Conservation (phyloP, 2,329 filamentous ascomycete species). For the Chaetothyriales sp. region DNA sequence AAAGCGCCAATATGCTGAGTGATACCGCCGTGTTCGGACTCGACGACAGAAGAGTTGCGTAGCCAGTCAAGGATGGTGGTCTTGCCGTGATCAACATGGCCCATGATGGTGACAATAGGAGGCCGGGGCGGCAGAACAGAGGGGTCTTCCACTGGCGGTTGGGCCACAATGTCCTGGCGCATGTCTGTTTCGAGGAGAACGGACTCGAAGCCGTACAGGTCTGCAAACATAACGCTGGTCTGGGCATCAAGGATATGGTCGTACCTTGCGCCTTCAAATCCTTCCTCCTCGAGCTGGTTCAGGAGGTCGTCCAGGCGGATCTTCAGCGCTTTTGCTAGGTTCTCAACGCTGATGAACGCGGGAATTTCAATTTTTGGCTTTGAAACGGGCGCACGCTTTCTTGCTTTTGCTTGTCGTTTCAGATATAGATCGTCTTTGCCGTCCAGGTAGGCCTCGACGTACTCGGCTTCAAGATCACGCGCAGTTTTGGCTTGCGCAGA, state of each 20-base stretch:
- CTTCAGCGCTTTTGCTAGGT: constrained; percentile 60
- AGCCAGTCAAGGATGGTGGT: constrained; percentile 90
- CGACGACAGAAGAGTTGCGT: constrained; percentile 80
- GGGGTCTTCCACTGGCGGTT: constrained; percentile 52
- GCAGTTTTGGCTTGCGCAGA: neutral
- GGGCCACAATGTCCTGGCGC: constrained; percentile 53
- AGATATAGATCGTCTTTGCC: constrained; percentile 1
- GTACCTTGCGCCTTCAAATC: constrained; percentile 69
- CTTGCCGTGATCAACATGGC: constrained; percentile 96
- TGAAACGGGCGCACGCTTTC: constrained; percentile 29
- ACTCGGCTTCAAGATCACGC: neutral
- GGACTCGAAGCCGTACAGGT: constrained; percentile 86
- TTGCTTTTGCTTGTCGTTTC: constrained; percentile 18
- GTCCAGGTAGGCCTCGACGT: neutral
- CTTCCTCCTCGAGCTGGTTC: constrained; percentile 61
- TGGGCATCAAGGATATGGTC: constrained; percentile 84
- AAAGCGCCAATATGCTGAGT: constrained; percentile 98
- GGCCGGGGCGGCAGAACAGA: constrained; percentile 57
- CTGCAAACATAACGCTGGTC: constrained; percentile 74
- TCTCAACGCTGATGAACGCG: constrained; percentile 78
- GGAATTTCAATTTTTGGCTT: constrained; percentile 59
- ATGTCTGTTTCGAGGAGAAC: constrained; percentile 50
- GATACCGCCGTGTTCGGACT: constrained; percentile 86
- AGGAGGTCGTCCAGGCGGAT: constrained; percentile 59
- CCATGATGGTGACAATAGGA: constrained; percentile 97